Evolutionary conservation across 192 early-diverging fungal species (phyloP), one percentile per base, ranked within the genome.

Genomic region (Podila epigama): DNA sequence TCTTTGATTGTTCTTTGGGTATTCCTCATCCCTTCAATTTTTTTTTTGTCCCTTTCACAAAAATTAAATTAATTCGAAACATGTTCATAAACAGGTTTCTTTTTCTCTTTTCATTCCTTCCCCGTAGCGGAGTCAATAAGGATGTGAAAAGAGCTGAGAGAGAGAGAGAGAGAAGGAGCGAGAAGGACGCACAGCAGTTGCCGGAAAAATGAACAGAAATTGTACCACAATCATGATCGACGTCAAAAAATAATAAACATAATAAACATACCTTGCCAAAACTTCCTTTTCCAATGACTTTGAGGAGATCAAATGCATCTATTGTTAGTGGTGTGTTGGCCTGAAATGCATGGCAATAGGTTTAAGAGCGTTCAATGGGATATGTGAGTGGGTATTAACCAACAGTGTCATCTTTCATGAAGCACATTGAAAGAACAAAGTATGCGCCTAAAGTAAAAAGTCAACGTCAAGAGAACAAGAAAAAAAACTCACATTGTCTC

Each of bases 281-380:
- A 75, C 91, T 93, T 42, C 97, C 97, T 66, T 97, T 96, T 51
- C 97, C 97, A 81, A 99, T 94, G 56, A 97, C 94, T 73, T 95
- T 96, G 41, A 98, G 86, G 61, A 96, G 79, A 69, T 96, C 96
- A 83, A 99, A 99, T 56, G 93, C 91, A 52, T 98, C 94, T 48
- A 96, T 89, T 36, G 90, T 84, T 69, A 97, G 77, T 25, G 93
- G 91, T 27, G 86, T 88, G 40, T 82, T 86, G 79, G 85, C 70
- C 89, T 91, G 73, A 35, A 22, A 16, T 48, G 5, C 44, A n/a
- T n/a, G n/a, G n/a, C n/a, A n/a, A n/a, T n/a, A n/a, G n/a, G n/a
- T n/a, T n/a, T n/a, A n/a, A n/a, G n/a, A n/a, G n/a, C n/a, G n/a
- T n/a, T n/a, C n/a, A n/a, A n/a, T n/a, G n/a, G n/a, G n/a, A n/a